Base-by-base conservation (phyloP, 73 alveolate species). In the Halteria grandinella region DNA sequence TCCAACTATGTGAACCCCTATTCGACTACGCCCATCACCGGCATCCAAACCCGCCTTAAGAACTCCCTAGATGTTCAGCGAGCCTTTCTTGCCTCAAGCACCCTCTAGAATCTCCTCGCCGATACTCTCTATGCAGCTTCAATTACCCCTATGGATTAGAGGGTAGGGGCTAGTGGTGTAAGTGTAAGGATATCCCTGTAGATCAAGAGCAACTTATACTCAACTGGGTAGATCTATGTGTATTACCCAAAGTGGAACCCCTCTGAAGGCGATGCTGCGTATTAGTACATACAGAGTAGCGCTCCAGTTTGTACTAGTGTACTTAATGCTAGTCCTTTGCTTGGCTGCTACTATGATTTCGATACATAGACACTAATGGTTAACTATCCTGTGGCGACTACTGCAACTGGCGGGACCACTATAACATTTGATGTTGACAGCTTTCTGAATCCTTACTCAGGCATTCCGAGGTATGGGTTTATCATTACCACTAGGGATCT, bases 371-470 rank as follows among this genome's bases (percentile, higher is more conserved):
- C 53, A 28, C 45, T 66, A 44, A 66, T 66, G 1, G 20, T 66
- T 15, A 44, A 63, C 2, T 45, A 27, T 25, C 43, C 47, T 36
- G 7, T 66, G 1, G 28, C 32, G 21, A 2, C 40, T 21, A 43
- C 39, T 45, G 28, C 23, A 4, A 17, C 24, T 44, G 80, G 69
- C 15, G 80, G 78, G 10, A 3, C 62, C 21, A 62, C 80, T 18
- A 34, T 66, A 15, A 47, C 50, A 12, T 66, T 66, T 28, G 25
- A 21, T 20, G 80, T 66, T 10, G 66, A 66, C 37, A 44, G 53
- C 31, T 41, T 66, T 21, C 29, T 66, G 5, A 66, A 66, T 45
- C 80, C 80, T 12, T 66, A 66, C 36, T 66, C 80, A 18, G 80
- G 80, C 1, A 41, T 66, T 21, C 80, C 80, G 1, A 41, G 45